Evolutionary conservation across 345 rosid species (phyloP).

Genomic region (Salix viminalis): DNA sequence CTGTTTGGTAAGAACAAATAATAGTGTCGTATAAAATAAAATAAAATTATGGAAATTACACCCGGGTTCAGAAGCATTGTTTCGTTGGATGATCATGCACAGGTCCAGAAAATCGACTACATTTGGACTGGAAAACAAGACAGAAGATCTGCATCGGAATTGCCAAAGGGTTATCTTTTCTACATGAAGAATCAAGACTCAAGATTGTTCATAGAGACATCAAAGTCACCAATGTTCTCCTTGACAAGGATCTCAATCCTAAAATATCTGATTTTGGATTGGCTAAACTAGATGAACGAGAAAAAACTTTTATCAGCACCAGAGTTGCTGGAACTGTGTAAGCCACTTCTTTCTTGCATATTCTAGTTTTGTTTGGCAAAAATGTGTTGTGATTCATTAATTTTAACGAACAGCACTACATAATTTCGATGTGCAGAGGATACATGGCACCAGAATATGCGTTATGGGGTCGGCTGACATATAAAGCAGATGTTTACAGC

Average conservation of each 20-base stretch:
- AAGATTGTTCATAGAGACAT: constrained; percentile 22
- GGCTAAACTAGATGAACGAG: constrained; percentile 11
- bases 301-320: constrained; percentile 18
- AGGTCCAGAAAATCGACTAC: background rate
- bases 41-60: background rate
- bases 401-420: no score
- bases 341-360: background rate
- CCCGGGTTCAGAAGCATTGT: background rate
- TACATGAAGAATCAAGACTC: constrained; percentile 9
- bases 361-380: no score
- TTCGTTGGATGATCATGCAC: background rate
- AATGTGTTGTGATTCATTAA: background rate
- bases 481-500: constrained; percentile 28
- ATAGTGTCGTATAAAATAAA: background rate
- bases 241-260: constrained; percentile 10
- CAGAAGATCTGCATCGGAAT: constrained; percentile 15
- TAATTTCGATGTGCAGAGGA: constrained; percentile 11
- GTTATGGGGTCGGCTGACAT: constrained; percentile 21
- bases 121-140: constrained; percentile 11
- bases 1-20: constrained; percentile 6
- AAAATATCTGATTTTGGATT: constrained; percentile 21
- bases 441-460: constrained; percentile 32
- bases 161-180: constrained; percentile 16
- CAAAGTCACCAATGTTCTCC: constrained; percentile 14
- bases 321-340: constrained; percentile 21